Evolutionary conservation across 345 rosid species (phyloP).

Genomic region (Camelina laxa): DNA sequence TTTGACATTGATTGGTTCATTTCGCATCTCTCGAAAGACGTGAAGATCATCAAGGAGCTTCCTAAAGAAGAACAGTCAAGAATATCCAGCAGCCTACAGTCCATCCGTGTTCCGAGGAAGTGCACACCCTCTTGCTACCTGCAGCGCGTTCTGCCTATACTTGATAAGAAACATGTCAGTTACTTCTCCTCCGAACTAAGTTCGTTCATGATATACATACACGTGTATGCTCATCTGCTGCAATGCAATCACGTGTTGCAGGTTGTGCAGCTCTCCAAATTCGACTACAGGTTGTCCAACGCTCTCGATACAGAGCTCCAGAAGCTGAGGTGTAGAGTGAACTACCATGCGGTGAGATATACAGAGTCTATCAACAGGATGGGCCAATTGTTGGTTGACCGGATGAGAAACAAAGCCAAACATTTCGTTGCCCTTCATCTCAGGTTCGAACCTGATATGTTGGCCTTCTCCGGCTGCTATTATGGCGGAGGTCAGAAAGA

Average conservation of each 20-base stretch:
- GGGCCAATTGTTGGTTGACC: slow-evolving; percentile 67
- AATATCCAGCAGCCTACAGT: slow-evolving; percentile 51
- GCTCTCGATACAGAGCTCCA: slow-evolving; percentile 69
- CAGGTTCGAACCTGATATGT: slow-evolving; percentile 97
- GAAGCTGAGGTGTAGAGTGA: slow-evolving; percentile 92
- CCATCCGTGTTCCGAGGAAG: slow-evolving; percentile 88
- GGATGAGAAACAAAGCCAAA: slow-evolving; percentile 70
- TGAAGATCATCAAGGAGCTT: slow-evolving; percentile 68
- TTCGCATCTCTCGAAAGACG: slow-evolving; percentile 67
- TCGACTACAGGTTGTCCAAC: slow-evolving; percentile 90
- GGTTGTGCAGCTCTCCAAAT: slow-evolving; percentile 90
- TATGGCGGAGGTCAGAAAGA: slow-evolving; percentile 92
- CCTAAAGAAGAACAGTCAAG: slow-evolving; percentile 60
- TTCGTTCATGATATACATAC: neutral
- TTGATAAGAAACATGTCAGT: slow-evolving; percentile 45
- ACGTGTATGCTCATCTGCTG: slow-evolving; percentile 9
- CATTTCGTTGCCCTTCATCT: slow-evolving; percentile 87
- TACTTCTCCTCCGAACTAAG: neutral
- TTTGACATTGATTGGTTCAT: slow-evolving; percentile 87
- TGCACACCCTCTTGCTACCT: slow-evolving; percentile 60
- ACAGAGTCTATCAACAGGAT: slow-evolving; percentile 64
- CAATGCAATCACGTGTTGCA: slow-evolving; percentile 40
- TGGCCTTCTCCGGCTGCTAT: slow-evolving; percentile 95
- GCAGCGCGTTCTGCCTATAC: slow-evolving; percentile 44
- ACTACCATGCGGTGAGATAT: slow-evolving; percentile 82